phyloP scores from a whole-genome alignment of 148 eudicot species.

The Fallopia convolvulus region DNA sequence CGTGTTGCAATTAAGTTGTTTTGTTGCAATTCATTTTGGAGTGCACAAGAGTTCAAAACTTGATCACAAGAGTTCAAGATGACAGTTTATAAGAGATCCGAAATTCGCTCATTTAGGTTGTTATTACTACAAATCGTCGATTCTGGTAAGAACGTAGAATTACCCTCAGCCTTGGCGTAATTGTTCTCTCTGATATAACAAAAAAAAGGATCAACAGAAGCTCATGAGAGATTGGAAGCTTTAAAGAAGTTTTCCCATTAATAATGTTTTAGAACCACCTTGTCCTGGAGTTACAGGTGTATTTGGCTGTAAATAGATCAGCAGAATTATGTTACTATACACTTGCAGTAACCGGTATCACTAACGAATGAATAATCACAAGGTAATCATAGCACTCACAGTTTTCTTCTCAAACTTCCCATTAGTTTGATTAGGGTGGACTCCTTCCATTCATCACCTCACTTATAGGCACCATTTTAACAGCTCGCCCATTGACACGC shows the following conservation, averaged over 20 bases:
- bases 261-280: conserved; percentile 69
- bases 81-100: no score
- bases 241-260: conserved; percentile 63
- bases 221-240: conserved; percentile 27
- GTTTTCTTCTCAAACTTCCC: conserved; percentile 21
- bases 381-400: conserved; percentile 19
- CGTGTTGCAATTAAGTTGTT: no score
- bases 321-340: not conserved
- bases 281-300: conserved; percentile 53
- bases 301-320: conserved; percentile 42
- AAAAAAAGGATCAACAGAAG: not conserved
- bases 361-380: not conserved
- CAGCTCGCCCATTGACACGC: conserved; percentile 45
- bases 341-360: not conserved
- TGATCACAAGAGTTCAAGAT: no score
- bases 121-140: no score
- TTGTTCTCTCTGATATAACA: conserved; percentile 29
- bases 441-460: conserved; percentile 48
- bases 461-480: conserved; percentile 63
- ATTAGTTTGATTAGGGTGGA: conserved; percentile 7
- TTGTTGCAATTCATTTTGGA: no score
- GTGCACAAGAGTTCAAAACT: no score
- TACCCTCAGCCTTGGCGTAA: conserved; percentile 42
- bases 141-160: no score
- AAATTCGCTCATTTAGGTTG: no score